Evolutionary conservation across 768 basidiomycete genomes (phyloP), one percentile per base, ranked within the genome.

Genomic region (Calvatia gigantea): DNA sequence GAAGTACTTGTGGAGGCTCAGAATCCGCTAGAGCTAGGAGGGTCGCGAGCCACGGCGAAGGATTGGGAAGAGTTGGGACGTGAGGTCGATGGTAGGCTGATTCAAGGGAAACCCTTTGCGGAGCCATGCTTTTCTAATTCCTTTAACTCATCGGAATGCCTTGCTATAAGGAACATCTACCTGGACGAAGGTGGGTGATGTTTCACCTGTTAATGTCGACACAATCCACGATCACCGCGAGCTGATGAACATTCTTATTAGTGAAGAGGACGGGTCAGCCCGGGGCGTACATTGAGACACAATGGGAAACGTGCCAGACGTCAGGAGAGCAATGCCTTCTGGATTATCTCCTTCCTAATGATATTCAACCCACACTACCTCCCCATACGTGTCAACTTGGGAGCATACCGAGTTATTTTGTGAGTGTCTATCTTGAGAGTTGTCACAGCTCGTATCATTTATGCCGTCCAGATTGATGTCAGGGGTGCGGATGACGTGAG

Each of bases 291-390:
- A 60, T 64, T 33, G 62, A 66, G 45, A 60, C 75, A 0, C 78
- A 84, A 58, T 83, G 78, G 79, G 83, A 82, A 58, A 79, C 78
- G 1, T 85, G 84, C 62, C 80, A 83, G 64, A 53, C 65, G 9
- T 71, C 70, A 0, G 67, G 70, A 6, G 69, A 75, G 14, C 72
- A 74, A 32, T 84, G 84, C 59, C 66, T 81, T 1, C 71, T 84
- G 5, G 74, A 81, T 62, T 77, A 60, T 54, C 56, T 60, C 6
- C 49, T 69, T 37, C 69, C 75, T 0, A 58, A 68, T 19, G 67
- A 76, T 54, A 37, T 47, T 7, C 47, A 39, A 4, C 54, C 66
- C 1, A 64, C 64, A 0, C 62, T 64, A 3, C 61, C 67, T 4
- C 69, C 71, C 7, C 60, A 60, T 6, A 62, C 64, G 12, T 80